Conservation (phyloP, 2,329 filamentous ascomycete species). For the Phialophora chinensis region DNA sequence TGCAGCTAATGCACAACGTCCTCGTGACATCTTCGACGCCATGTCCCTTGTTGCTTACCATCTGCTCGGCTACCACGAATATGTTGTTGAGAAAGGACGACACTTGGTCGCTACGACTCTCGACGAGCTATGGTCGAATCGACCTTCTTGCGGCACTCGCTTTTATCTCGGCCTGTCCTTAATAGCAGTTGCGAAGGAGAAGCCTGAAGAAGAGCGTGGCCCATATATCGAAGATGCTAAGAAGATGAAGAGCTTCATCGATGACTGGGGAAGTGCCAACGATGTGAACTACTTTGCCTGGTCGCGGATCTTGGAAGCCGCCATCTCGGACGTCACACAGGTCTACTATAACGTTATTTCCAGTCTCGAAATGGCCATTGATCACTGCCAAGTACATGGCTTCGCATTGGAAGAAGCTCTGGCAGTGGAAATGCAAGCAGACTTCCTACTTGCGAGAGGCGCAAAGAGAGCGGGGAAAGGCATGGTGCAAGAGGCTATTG, state of each 20-base stretch:
- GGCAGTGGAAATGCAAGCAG: slow-evolving; percentile 65
- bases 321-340: slow-evolving; percentile 58
- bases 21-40: slow-evolving; percentile 62
- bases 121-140: slow-evolving; percentile 54
- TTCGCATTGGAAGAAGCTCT: slow-evolving; percentile 66
- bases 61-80: slow-evolving; percentile 53
- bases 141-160: slow-evolving; percentile 50
- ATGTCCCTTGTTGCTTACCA: slow-evolving; percentile 56
- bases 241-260: slow-evolving; percentile 59
- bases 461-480: slow-evolving; percentile 64
- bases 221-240: slow-evolving; percentile 56
- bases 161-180: slow-evolving; percentile 55
- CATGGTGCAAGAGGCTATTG: slow-evolving; percentile 63
- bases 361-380: slow-evolving; percentile 63
- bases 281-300: slow-evolving; percentile 66
- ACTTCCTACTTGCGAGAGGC: slow-evolving; percentile 63
- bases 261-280: slow-evolving; percentile 59
- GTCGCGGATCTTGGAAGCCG: slow-evolving; percentile 62
- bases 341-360: slow-evolving; percentile 55
- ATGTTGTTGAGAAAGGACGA: slow-evolving; percentile 51
- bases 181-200: slow-evolving; percentile 51
- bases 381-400: slow-evolving; percentile 64
- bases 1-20: slow-evolving; percentile 57
- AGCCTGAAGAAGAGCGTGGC: slow-evolving; percentile 53
- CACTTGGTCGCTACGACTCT: slow-evolving; percentile 49